Evolutionary conservation across 202 grass and related monocot species (phyloP).

Genomic region (Schoenoplectus tabernaemontani): DNA sequence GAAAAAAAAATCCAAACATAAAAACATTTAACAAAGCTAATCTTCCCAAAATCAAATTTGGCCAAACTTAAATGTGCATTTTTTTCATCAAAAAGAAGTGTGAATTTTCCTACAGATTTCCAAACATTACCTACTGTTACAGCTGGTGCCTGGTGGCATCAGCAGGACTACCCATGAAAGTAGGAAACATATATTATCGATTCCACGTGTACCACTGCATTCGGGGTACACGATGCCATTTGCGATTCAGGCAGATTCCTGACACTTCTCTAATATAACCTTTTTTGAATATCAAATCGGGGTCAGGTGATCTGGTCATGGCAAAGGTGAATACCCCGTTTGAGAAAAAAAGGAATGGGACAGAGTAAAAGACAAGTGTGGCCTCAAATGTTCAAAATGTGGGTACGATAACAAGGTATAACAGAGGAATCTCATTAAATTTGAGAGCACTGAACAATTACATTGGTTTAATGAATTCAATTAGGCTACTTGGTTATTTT

Average conservation of each 20-base stretch:
- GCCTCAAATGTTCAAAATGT: too few species aligned
- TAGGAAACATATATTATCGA: neutral
- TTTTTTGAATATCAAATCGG: neutral
- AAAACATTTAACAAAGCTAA: too few species aligned
- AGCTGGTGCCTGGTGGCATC: too few species aligned
- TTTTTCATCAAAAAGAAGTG: too few species aligned
- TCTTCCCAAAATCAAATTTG: too few species aligned
- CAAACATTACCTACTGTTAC: too few species aligned
- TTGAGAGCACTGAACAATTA: neutral
- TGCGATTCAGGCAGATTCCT: slow-evolving; percentile 8
- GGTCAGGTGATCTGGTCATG: neutral
- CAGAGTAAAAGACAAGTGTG: neutral
- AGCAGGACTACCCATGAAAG: neutral
- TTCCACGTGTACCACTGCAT: neutral
- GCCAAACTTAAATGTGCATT: too few species aligned
- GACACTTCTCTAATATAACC: neutral
- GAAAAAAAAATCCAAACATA: too few species aligned
- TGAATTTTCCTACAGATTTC: too few species aligned
- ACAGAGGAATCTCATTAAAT: neutral
- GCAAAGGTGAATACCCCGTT: neutral
- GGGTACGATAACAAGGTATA: too few species aligned
- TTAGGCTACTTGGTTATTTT: neutral
- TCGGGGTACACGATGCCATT: neutral
- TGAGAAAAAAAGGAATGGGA: neutral
- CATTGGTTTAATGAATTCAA: neutral